Evolutionary conservation across 1,284 basidiomycete species (phyloP), one percentile per base, ranked within the genome.

Genomic region (Trichosporon sp.): DNA sequence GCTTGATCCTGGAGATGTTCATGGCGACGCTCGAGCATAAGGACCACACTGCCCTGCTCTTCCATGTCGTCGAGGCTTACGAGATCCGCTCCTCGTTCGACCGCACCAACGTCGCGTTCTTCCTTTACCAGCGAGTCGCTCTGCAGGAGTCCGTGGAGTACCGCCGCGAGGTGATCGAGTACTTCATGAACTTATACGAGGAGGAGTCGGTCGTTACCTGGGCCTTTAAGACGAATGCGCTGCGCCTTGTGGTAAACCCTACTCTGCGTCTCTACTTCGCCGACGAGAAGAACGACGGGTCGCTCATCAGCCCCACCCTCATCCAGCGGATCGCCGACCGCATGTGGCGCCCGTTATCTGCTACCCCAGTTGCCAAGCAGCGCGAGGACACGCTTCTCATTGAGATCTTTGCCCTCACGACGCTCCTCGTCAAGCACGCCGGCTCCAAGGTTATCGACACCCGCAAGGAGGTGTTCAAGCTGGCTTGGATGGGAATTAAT

Each of bases 381-480:
- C 72, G 78, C 56, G 77, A 83, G 32, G 82, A 82, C 70, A 79
- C 78, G 71, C 90, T 97, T 82, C 91, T 91, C 76, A 92, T 98
- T 72, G 96, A 98, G 81, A 86, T 98, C 44, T 86, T 98, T 27
- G 91, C 97, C 77, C 86, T 99, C 80, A 95, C 95, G 1, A 95
- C 92, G 0, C 86, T 95, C 60, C 87, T 99, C 70, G 90, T 99
- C 12, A 91, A 96, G 75, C 87, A 92, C 77, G 95, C 92, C 75
- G 87, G 90, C 1, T 85, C 89, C 31, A 84, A 92, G 32, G 87
- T 98, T 58, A 89, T 89, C 69, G 90, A 93, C 65, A 88, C 89
- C 51, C 90, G 92, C 81, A 98, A 96, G 82, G 94, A 97, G 75
- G 91, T 98, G 72, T 96, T 99, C 86, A 95, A 92, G 81, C 92